Evolutionary conservation across 2,329 filamentous ascomycete genomes (phyloP).

Genomic region (Hymenoscyphus occultus): DNA sequence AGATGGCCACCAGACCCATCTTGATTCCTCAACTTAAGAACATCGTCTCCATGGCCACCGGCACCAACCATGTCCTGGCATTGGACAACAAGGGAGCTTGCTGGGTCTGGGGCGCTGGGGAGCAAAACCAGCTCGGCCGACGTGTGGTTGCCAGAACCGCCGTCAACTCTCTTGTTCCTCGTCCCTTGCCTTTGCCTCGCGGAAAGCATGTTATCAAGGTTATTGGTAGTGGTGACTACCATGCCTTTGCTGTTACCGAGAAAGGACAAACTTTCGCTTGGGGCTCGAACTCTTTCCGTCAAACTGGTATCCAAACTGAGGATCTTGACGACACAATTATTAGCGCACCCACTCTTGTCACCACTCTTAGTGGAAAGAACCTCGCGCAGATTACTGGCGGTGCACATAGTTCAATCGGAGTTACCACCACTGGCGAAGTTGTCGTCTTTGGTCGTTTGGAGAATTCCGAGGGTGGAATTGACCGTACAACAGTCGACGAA

Average conservation of each 20-base stretch:
- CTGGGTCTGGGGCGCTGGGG: conserved; percentile 62
- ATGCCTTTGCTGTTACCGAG: conserved; percentile 72
- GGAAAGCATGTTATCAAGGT: conserved; percentile 28
- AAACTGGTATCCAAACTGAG: conserved; percentile 65
- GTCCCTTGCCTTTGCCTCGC: conserved; percentile 35
- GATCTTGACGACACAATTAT: conserved; percentile 70
- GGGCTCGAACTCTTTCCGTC: conserved; percentile 85
- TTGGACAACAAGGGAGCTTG: conserved; percentile 57
- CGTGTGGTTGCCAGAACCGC: conserved; percentile 33
- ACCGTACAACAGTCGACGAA: conserved; percentile 42
- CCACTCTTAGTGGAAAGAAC: conserved; percentile 59
- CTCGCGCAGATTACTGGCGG: conserved; percentile 69
- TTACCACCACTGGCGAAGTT: conserved; percentile 54
- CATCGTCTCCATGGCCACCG: conserved; percentile 51
- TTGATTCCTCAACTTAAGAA: conserved; percentile 58
- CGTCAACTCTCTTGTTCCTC: conserved; percentile 29
- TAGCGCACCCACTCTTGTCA: conserved; percentile 66
- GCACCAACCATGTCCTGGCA: conserved; percentile 58
- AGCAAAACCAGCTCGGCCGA: conserved; percentile 67
- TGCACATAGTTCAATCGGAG: conserved; percentile 70
- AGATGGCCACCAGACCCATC: conserved; percentile 37
- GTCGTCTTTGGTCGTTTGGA: conserved; percentile 60
- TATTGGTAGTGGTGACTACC: conserved; percentile 66
- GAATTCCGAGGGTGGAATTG: conserved; percentile 54
- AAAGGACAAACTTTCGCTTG: conserved; percentile 72